phyloP scores from a whole-genome alignment of 139 green algal genomes.

The Axilococcus clingmanii region DNA sequence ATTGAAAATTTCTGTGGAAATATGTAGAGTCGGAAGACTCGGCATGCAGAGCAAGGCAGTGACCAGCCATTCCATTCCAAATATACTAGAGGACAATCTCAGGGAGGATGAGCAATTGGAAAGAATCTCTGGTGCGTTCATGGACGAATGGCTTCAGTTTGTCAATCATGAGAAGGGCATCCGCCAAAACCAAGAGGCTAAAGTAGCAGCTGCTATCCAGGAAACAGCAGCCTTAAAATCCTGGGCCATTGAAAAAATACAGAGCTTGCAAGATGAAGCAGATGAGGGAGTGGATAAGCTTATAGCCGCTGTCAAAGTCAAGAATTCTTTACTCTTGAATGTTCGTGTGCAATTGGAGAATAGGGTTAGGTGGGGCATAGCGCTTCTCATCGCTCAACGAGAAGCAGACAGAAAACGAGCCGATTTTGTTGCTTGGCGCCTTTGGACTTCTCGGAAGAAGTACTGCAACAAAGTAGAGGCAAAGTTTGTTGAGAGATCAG shows the following conservation, averaged over 20 bases:
- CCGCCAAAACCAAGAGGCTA: conserved; percentile 30
- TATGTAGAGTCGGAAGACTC: conserved; percentile 38
- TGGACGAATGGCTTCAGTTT: conserved; percentile 51
- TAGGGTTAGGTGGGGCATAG: conserved; percentile 28
- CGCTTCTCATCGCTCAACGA: conserved; percentile 17
- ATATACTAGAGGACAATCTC: background rate
- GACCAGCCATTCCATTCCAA: background rate
- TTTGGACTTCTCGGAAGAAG: conserved; percentile 1
- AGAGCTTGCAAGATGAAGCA: conserved; percentile 40
- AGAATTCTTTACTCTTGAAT: conserved; percentile 14
- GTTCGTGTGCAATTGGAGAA: conserved; percentile 15
- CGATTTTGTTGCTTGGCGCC: conserved; percentile 3
- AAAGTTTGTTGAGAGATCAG: conserved; percentile 16
- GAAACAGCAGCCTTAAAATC: conserved; percentile 35
- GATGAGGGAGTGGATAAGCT: conserved; percentile 37
- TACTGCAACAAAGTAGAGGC: conserved; percentile 15
- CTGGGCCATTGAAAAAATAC: conserved; percentile 42
- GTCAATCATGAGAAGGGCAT: conserved; percentile 53
- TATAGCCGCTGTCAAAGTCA: conserved; percentile 17
- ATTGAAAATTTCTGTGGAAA: conserved; percentile 33
- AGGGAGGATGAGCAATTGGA: conserved; percentile 21
- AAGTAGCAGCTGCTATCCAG: conserved; percentile 32
- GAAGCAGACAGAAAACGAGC: background rate
- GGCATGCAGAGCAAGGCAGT: background rate
- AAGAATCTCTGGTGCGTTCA: conserved; percentile 35